Base-by-base conservation (phyloP, 2,329 filamentous ascomycete species). In the Teratosphaeria pseudoeucalypti region DNA sequence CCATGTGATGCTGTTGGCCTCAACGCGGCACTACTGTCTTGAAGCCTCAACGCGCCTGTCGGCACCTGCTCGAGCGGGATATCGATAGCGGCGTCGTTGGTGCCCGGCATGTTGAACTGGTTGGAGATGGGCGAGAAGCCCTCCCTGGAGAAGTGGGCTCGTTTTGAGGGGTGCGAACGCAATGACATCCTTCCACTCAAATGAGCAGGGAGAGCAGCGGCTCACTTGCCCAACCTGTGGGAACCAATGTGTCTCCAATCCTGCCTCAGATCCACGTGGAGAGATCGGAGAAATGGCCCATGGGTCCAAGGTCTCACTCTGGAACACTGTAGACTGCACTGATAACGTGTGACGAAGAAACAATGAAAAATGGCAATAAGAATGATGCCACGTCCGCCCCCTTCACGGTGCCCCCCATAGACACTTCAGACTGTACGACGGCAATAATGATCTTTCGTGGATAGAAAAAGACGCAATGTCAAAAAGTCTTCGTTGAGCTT, bases 61-160 rank as follows among this genome's bases (percentile, higher is more conserved):
- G 77, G 72, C 49, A 85, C 80, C 55, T 76, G 78, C 64, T 82
- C 78, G 63, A 87, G 75, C 7, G 84, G 84, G 57, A 87, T 87
- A 65, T 85, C 80, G 66, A 82, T 82, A 29, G 81, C 83, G 52
- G 77, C 78, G 66, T 83, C 81, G 63, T 80, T 77, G 63, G 80
- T 77, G 32, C 78, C 75, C 59, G 57, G 52, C 62, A 65, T 67
- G 59, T 63, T 62, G 58, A 58, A 55, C 32, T 54, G 12, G 47
- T 65, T 52, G 34, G 59, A 34, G 4, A 67, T 61, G 6, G 66
- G 65, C 14, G 62, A 59, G 58, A 68, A 69, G 61, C 71, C 69
- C 47, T 71, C 66, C 55, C 69, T 65, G n/a, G 67, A 69, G 61
- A 70, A 68, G 57, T 64, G 66, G 55, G 54, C 54, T 32, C 57